These are phyloP conservation scores for Hysterium pulicare DNA, from an alignment of 2,329 filamentous ascomycete species.

Conservation along the genomic window DNA sequence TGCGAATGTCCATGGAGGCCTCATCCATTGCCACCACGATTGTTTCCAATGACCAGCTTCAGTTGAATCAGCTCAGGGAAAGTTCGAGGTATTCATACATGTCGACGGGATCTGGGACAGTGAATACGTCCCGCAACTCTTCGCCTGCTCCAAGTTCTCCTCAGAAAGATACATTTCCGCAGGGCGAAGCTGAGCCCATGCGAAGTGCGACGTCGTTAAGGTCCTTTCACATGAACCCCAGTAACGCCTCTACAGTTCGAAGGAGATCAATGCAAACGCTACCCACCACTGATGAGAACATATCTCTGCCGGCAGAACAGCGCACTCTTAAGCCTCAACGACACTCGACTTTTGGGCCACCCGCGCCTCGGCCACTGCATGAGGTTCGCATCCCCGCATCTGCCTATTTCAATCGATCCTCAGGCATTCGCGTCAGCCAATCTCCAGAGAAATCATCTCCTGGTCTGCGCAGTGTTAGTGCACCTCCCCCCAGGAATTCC, in stretches of 20 bases:
- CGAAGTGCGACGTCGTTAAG: slow-evolving; percentile 34
- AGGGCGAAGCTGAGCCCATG: slow-evolving; percentile 25
- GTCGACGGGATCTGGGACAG: slow-evolving; percentile 31
- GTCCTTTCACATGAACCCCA: slow-evolving; percentile 38
- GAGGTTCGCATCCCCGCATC: slow-evolving; percentile 7
- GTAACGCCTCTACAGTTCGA: slow-evolving; percentile 23
- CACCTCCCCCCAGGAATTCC: slow-evolving; percentile 19
- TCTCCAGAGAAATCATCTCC: slow-evolving; percentile 19
- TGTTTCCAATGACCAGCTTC: slow-evolving; percentile 26
- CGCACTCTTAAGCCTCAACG: background rate
- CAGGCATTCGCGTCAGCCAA: slow-evolving; percentile 10
- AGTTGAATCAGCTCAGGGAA: slow-evolving; percentile 36
- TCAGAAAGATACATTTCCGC: slow-evolving; percentile 22
- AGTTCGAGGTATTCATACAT: slow-evolving; percentile 36
- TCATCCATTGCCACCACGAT: slow-evolving; percentile 33
- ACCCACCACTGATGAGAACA: slow-evolving; percentile 34
- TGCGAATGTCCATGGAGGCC: slow-evolving; percentile 32
- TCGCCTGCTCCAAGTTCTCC: slow-evolving; percentile 36
- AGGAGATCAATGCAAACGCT: slow-evolving; percentile 39
- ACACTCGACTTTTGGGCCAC: slow-evolving; percentile 4
- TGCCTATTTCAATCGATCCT: slow-evolving; percentile 7
- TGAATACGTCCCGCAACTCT: slow-evolving; percentile 32
- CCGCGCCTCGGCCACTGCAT: background rate
- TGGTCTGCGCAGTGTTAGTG: slow-evolving; percentile 22
- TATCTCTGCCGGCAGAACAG: background rate